Evolutionary conservation across 768 basidiomycete species (phyloP).

Genomic region (Exsudoporus frostii): DNA sequence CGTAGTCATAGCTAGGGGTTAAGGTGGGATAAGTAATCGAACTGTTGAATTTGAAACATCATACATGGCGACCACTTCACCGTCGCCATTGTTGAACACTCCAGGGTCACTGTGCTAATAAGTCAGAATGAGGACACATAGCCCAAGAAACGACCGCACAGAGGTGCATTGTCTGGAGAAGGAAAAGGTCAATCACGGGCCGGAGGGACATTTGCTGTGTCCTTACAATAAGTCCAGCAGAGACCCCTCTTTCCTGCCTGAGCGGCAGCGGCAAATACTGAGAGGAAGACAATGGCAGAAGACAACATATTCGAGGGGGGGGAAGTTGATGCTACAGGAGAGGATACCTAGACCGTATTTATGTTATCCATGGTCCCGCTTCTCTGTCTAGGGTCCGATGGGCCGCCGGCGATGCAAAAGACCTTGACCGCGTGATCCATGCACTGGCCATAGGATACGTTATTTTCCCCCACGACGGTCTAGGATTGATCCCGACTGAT

Average conservation of each 20-base stretch:
- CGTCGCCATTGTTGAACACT: slow-evolving; percentile 31
- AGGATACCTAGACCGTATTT: slow-evolving; percentile 7
- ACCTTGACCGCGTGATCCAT: background rate
- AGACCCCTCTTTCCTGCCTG: slow-evolving; percentile 39
- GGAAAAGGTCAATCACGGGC: background rate
- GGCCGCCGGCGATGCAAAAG: background rate
- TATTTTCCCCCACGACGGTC: background rate
- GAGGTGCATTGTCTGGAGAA: slow-evolving; percentile 25
- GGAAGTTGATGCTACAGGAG: background rate
- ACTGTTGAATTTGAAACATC: background rate
- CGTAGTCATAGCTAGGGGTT: slow-evolving; percentile 34
- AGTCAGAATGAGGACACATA: background rate
- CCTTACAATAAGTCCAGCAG: slow-evolving; percentile 36
- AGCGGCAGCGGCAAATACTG: slow-evolving; percentile 15
- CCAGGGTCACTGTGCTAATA: slow-evolving; percentile 25
- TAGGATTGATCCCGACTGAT: background rate
- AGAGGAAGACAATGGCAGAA: slow-evolving; percentile 15
- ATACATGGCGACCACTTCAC: slow-evolving; percentile 35
- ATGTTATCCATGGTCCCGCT: background rate
- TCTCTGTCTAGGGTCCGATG: background rate
- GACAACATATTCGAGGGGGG: slow-evolving; percentile 16
- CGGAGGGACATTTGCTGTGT: background rate
- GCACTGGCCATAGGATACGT: background rate
- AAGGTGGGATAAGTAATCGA: background rate
- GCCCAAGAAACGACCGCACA: slow-evolving; percentile 21